These are phyloP conservation scores for Jamesozyma gamospora DNA, from an alignment of 805 yeast species.

Conservation along the genomic window DNA sequence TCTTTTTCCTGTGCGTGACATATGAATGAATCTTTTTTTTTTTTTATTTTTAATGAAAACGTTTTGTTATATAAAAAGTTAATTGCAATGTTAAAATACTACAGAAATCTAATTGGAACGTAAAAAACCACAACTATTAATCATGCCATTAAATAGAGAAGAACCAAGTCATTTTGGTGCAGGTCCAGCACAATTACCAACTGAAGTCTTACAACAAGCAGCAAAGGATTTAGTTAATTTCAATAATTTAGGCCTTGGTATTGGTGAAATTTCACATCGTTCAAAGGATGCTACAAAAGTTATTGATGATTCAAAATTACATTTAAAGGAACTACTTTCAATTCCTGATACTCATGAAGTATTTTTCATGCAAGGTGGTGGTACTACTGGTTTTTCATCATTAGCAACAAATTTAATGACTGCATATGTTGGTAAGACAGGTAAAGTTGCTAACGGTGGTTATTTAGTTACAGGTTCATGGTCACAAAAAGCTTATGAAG, in stretches of 20 bases:
- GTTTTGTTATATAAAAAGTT: too few relatives aligned
- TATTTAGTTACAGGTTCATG: conserved; percentile 89
- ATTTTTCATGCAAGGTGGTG: conserved; percentile 95
- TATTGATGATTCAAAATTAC: conserved; percentile 64
- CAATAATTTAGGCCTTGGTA: conserved; percentile 64
- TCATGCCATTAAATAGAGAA: conserved; percentile 40
- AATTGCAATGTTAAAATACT: too few relatives aligned
- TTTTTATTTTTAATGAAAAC: too few relatives aligned
- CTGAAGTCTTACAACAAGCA: conserved; percentile 75
- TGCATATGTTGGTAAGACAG: conserved; percentile 57
- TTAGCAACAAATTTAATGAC: conserved; percentile 76
- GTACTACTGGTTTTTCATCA: conserved; percentile 90
- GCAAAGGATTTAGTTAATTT: conserved; percentile 73
- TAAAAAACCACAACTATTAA: conserved; percentile 2
- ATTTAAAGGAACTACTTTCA: conserved; percentile 51
- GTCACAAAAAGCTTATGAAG: conserved; percentile 83
- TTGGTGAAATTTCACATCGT: conserved; percentile 95
- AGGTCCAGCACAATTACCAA: conserved; percentile 94
- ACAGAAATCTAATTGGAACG: too few relatives aligned
- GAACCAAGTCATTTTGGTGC: conserved; percentile 88
- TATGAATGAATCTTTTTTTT: too few relatives aligned
- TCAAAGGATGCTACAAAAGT: conserved; percentile 71
- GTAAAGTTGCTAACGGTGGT: conserved; percentile 69
- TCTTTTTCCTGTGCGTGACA: too few relatives aligned
- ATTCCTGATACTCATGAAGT: conserved; percentile 93